A percentile compares a stretch with the other conserved stretches of the same genome.
phyloP scores from a whole-genome alignment of 768 basidiomycete genomes.

The Flagelloscypha sp. region DNA sequence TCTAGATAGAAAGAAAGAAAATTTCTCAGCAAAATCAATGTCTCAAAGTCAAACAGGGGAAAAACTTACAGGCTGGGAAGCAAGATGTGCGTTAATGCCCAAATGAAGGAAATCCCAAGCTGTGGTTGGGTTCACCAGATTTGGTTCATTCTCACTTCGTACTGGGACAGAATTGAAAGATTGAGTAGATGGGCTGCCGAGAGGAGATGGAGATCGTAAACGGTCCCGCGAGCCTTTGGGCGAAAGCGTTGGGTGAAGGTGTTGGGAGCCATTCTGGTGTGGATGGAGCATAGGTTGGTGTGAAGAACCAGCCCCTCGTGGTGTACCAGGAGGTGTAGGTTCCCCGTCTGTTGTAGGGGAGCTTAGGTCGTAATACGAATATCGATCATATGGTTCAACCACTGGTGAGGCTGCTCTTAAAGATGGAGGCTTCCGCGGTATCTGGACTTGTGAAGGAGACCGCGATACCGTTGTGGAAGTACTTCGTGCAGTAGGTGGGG shows the following conservation, averaged over 20 bases:
- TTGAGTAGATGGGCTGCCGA: not conserved
- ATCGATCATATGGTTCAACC: slow-evolving; percentile 48
- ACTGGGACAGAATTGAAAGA: not conserved
- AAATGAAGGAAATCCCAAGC: slow-evolving; percentile 66
- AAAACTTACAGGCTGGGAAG: too few relatives aligned
- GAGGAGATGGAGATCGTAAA: slow-evolving; percentile 6
- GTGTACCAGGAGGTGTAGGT: slow-evolving; percentile 12
- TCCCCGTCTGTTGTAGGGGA: slow-evolving; percentile 35
- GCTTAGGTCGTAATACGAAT: slow-evolving; percentile 60
- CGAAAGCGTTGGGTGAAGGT: slow-evolving; percentile 8
- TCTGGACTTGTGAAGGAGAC: slow-evolving; percentile 11
- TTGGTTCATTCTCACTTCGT: not conserved
- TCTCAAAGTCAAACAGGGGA: too few relatives aligned
- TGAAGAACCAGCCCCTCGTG: slow-evolving; percentile 11
- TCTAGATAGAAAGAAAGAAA: too few relatives aligned
- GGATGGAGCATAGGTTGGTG: slow-evolving; percentile 3
- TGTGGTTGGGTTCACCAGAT: slow-evolving; percentile 18
- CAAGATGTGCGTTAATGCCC: slow-evolving; percentile 73
- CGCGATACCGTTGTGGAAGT: not conserved
- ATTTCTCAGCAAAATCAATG: too few relatives aligned
- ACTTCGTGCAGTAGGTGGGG: slow-evolving; percentile 2
- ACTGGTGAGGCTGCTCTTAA: slow-evolving; percentile 28
- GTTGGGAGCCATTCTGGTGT: slow-evolving; percentile 6
- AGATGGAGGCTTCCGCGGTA: slow-evolving; percentile 27
- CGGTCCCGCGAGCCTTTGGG: slow-evolving; percentile 7